Evolutionary conservation across 148 eudicot species (phyloP), one percentile per base, ranked within the genome.

Genomic region (Camellia japonica): DNA sequence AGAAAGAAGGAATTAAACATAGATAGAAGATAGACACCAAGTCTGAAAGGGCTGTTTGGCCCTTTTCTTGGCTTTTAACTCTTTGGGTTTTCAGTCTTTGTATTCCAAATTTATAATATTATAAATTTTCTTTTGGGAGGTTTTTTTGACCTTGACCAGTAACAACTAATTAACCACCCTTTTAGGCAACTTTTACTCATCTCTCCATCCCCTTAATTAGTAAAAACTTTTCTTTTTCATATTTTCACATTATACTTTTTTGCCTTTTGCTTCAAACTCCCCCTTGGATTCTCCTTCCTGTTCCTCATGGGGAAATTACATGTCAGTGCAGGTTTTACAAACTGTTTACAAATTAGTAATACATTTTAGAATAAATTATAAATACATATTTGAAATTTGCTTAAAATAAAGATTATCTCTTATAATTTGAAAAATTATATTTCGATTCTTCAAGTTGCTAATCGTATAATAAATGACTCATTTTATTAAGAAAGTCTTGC

Each of bases 131-230:
- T n/a, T 80, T 59, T 68, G 46, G 49, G 72, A 38, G 64, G 79
- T 58, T 75, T 41, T n/a, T 66, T 51, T 46, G 74, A 66, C 70
- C 63, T 81, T 66, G 77, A 80, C 78, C 82, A 13, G 1, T 9
- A 58, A 42, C 61, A 13, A 38, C 78, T 75, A 81, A 68, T 69
- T 43, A 59, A 75, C 79, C 83, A 58, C 64, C 23, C 68, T 75
- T 81, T 81, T 47, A 81, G 83, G 83, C 83, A 81, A 75, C 38
- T 75, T 81, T 81, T 68, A 42, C 83, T 81, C 83, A 68, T 44
- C 82, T 80, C n/a, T 60, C 30, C 41, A 42, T 47, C 77, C 43
- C n/a, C 67, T 66, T 61, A 51, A 65, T 67, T 74, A 43, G 65
- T 44, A 55, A 55, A 63, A 20, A 18, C 12, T 14, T 18, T 38